These are phyloP conservation scores for Aspergillus candidus DNA, from an alignment of 2,329 filamentous ascomycete genomes.

Conservation along the genomic window DNA sequence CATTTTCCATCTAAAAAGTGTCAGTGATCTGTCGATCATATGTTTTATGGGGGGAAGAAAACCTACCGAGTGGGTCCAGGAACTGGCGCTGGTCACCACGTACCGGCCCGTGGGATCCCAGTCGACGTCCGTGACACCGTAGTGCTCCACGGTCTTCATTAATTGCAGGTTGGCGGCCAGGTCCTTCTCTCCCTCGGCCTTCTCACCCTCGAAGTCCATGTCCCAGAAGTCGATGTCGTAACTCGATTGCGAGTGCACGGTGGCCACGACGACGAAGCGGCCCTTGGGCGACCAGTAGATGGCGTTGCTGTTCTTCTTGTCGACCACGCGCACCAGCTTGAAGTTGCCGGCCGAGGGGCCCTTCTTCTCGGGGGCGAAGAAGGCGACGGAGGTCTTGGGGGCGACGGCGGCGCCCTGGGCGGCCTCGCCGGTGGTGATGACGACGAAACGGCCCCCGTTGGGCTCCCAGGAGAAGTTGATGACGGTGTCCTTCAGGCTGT, in stretches of 20 bases:
- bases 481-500: conserved; percentile 95
- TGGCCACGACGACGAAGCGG: conserved; percentile 89
- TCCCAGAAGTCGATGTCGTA: conserved; percentile 98
- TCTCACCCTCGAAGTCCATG: conserved; percentile 95
- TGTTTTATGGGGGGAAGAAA: no score
- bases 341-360: conserved; percentile 78
- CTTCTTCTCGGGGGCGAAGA: conserved; percentile 98
- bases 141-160: conserved; percentile 91
- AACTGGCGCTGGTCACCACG: conserved; percentile 85
- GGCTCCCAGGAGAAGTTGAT: conserved; percentile 99
- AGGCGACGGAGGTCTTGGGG: conserved; percentile 89
- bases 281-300: conserved; percentile 99
- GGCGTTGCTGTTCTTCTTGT: conserved; percentile 99
- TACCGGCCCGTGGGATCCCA: conserved; percentile 97
- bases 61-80: conserved; percentile 92
- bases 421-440: conserved; percentile 90
- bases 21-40: no score
- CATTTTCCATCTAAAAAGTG: conserved; percentile 81
- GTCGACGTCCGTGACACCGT: conserved; percentile 94
- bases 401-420: conserved; percentile 70
- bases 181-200: conserved; percentile 87
- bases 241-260: conserved; percentile 85
- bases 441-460: conserved; percentile 92
- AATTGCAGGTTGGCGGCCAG: conserved; percentile 89
- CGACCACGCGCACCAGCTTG: conserved; percentile 87